Percentiles rank a stretch among this genome's conserved stretches.
phyloP scores from a whole-genome alignment of 306 rosid species.

The Hylodesmum podocarpum region DNA sequence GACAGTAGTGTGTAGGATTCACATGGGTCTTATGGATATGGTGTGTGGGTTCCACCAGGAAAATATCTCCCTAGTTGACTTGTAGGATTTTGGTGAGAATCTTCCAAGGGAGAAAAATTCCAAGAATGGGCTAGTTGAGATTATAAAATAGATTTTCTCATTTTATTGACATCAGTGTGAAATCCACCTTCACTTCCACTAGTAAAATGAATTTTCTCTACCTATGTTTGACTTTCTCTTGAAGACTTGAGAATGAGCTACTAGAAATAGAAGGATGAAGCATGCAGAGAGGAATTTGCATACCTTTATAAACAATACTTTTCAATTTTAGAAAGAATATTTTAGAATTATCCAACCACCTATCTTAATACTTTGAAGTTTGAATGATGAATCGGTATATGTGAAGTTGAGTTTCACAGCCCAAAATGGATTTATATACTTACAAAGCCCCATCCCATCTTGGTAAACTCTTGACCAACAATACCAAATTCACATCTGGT shows the following conservation, averaged over 20 bases:
- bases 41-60: not conserved
- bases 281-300: not conserved
- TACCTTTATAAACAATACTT: not conserved
- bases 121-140: not conserved
- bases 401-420: not conserved
- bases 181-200: not conserved
- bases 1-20: not conserved
- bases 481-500: slow-evolving; percentile 66
- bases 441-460: slow-evolving; percentile 91
- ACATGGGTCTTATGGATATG: not conserved
- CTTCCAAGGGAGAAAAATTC: not conserved
- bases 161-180: not conserved
- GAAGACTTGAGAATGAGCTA: not conserved
- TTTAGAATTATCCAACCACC: not conserved
- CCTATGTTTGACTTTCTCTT: not conserved
- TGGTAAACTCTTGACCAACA: slow-evolving; percentile 87
- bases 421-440: slow-evolving; percentile 29
- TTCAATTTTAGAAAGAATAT: not conserved
- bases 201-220: not conserved
- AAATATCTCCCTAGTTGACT: not conserved
- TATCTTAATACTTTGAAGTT: not conserved
- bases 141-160: not conserved
- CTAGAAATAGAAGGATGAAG: not conserved
- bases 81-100: not conserved
- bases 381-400: not conserved